phyloP scores from a whole-genome alignment of 2,329 filamentous ascomycete genomes.

The Sporothrix luriei region DNA sequence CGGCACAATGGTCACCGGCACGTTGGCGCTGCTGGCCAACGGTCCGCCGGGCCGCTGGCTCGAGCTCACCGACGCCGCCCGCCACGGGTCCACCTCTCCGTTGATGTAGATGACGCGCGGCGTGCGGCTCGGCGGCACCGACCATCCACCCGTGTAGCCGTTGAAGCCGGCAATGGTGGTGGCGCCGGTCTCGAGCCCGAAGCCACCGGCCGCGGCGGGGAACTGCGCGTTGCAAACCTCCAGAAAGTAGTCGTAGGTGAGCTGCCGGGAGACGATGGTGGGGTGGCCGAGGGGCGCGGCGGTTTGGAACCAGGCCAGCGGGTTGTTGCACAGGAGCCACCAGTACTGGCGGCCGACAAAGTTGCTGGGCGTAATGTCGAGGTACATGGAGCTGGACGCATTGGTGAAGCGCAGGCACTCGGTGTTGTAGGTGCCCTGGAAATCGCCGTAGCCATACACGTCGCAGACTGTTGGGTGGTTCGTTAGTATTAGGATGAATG shows the following conservation, averaged over 20 bases:
- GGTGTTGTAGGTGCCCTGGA: slow-evolving; percentile 46
- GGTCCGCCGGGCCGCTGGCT: slow-evolving; percentile 47
- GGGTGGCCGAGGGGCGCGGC: slow-evolving; percentile 50
- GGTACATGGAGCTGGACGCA: slow-evolving; percentile 47
- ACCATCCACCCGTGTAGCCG: slow-evolving; percentile 48
- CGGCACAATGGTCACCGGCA: slow-evolving; percentile 43
- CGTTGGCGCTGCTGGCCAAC: slow-evolving; percentile 41
- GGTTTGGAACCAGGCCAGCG: slow-evolving; percentile 48
- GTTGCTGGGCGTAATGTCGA: slow-evolving; percentile 47
- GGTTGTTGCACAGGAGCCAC: slow-evolving; percentile 60
- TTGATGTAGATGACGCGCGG: slow-evolving; percentile 48
- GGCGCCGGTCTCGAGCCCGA: slow-evolving; percentile 43
- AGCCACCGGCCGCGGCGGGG: slow-evolving; percentile 44
- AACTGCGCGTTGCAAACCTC: slow-evolving; percentile 52
- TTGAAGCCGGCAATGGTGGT: slow-evolving; percentile 44
- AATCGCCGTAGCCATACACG: slow-evolving; percentile 44
- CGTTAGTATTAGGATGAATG: no score
- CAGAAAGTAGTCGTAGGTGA: slow-evolving; percentile 47
- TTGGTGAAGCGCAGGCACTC: slow-evolving; percentile 53
- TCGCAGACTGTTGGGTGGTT: slow-evolving; percentile 42
- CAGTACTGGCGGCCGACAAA: slow-evolving; percentile 54
- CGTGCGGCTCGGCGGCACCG: slow-evolving; percentile 37
- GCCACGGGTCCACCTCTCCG: slow-evolving; percentile 49
- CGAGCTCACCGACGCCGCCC: slow-evolving; percentile 46
- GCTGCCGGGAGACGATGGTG: slow-evolving; percentile 48